Conservation (phyloP, 441 rosid species). For the Aquilaria agallochum region DNA sequence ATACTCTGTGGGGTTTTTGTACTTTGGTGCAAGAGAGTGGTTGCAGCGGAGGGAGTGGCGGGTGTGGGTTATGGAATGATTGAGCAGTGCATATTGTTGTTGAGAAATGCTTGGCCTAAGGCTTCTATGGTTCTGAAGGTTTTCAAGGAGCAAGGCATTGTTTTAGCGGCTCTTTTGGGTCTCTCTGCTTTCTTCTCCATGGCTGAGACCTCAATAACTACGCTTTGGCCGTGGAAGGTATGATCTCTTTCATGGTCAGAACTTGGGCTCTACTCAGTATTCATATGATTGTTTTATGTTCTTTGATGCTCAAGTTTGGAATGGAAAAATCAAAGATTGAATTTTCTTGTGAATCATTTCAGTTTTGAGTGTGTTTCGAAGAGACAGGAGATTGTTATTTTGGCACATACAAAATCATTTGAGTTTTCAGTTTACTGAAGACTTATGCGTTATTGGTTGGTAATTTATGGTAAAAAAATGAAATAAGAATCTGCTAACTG, state of each 20-base stretch:
- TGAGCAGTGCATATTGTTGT: conserved; percentile 56
- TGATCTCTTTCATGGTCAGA: conserved; percentile 4
- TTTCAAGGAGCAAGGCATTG: conserved; percentile 86
- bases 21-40: conserved; percentile 55
- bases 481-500: too few relatives aligned
- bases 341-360: not conserved
- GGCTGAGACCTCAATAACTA: conserved; percentile 99
- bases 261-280: too few relatives aligned
- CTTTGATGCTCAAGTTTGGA: not conserved
- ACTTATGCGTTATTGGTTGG: too few relatives aligned
- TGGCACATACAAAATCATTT: too few relatives aligned
- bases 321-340: not conserved
- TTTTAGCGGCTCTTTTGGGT: conserved; percentile 75
- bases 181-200: conserved; percentile 97
- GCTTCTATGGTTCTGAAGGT: conserved; percentile 67
- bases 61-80: conserved; percentile 83
- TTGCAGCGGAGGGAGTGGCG: conserved; percentile 65
- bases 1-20: conserved; percentile 62
- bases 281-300: not conserved
- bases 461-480: too few relatives aligned
- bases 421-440: too few relatives aligned
- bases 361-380: not conserved
- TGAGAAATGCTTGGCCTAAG: conserved; percentile 80
- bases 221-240: conserved; percentile 99
- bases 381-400: too few relatives aligned